Conservation (phyloP, 1,284 basidiomycete genomes). For the Sanghuangporus weigelae region DNA sequence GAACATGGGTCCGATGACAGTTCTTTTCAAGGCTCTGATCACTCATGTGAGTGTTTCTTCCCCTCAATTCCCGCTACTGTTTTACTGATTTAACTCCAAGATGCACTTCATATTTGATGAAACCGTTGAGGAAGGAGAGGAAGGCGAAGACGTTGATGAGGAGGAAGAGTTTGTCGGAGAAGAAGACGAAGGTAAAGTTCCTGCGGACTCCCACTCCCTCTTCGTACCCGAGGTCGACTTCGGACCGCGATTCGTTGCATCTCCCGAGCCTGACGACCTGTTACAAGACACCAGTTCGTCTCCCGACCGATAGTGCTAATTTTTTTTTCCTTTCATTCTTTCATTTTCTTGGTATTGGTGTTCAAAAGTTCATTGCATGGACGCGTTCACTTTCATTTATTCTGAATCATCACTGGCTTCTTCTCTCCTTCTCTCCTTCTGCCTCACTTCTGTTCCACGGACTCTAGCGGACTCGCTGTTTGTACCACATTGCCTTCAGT, state of each 20-base stretch:
- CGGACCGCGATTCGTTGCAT: constrained; percentile 8
- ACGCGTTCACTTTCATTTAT: too few species aligned
- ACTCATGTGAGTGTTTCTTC: constrained; percentile 52
- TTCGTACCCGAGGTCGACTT: constrained; percentile 3
- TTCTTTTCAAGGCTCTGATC: constrained; percentile 72
- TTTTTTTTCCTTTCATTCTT: not conserved
- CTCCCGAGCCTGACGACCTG: constrained; percentile 12
- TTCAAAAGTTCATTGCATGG: too few species aligned
- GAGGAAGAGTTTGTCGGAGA: constrained; percentile 28
- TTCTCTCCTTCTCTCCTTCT: too few species aligned
- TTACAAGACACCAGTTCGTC: not conserved
- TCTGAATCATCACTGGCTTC: too few species aligned
- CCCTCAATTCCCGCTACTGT: not conserved
- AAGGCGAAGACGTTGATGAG: not conserved
- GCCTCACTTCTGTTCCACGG: too few species aligned
- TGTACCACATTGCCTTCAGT: not conserved
- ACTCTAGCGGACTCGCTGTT: too few species aligned
- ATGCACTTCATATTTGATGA: constrained; percentile 49
- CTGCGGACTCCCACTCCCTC: not conserved
- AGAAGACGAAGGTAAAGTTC: constrained; percentile 33
- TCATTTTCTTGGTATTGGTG: not conserved
- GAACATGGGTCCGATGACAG: constrained; percentile 73
- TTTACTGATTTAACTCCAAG: constrained; percentile 22
- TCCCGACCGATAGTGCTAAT: not conserved
- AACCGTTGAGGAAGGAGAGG: constrained; percentile 27